Evolutionary conservation across 805 yeast genomes (phyloP), one percentile per base, ranked within the genome.

Genomic region (Nakazawaea ernobii): DNA sequence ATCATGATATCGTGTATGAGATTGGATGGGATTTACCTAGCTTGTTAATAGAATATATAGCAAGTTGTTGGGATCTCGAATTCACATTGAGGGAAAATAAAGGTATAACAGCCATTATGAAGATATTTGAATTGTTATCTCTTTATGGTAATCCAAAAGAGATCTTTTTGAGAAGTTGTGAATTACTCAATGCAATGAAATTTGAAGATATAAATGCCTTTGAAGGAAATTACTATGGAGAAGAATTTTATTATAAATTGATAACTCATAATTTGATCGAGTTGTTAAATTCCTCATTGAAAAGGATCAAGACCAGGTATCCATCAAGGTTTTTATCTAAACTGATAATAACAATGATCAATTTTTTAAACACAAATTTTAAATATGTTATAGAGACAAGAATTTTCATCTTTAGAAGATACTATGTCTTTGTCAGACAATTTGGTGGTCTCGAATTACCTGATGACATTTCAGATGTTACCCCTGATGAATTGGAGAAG

Each of bases 21-120:
- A 79, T 90, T 51, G 96, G 95, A 2, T 91, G 97, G 97, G 97
- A 91, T 62, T 59, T 91, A n/a, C 96, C 96, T 1, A 74, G 73
- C 30, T 64, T 86, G 43, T 54, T 91, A 6, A 57, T 88, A 39
- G 70, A 71, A 8, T 86, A 74, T 59, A 59, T 84, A n/a, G 68
- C 68, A 9, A 46, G 58, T 7, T 65, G 63, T 11, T 56, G 80
- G 68, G 51, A 66, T 59, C 48, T 41, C 27, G 51, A 3, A 57
- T 53, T 27, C 43, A 56, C 5, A 51, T 74, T 50, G 59, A 77
- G 39, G 49, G 58, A 27, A 61, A 71, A n/a, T 73, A 75, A 43
- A 60, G 71, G 49, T 62, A 60, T 57, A 51, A 53, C 52, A 5
- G 24, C 54, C 3, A 57, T 74, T 8, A 59, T 80, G 60, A 70